phyloP scores from a whole-genome alignment of 2,329 filamentous ascomycete genomes.

The Coniochaeta pulveracea region DNA sequence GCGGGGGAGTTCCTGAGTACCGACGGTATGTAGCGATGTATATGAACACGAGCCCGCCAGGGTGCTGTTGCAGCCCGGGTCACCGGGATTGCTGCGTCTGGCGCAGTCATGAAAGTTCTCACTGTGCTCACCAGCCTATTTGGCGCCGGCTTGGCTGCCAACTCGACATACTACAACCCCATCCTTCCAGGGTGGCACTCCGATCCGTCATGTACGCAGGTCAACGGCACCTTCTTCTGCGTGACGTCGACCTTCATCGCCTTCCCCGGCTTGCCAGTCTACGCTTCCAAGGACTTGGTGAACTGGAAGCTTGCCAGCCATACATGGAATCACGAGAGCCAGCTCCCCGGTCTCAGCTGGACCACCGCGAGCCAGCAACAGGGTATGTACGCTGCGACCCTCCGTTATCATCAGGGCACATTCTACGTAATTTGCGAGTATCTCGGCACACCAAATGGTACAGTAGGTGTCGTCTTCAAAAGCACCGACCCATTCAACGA shows the following conservation, averaged over 20 bases:
- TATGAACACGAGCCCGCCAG: no score
- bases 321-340: constrained; percentile 25
- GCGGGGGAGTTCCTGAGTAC: no score
- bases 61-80: no score
- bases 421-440: constrained; percentile 22
- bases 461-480: constrained; percentile 23
- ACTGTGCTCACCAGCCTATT: background rate
- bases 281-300: constrained; percentile 37
- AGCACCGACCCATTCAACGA: constrained; percentile 26
- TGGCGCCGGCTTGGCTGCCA: constrained; percentile 4
- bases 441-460: constrained; percentile 9
- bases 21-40: no score
- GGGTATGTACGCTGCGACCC: constrained; percentile 21
- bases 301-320: constrained; percentile 34
- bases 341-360: constrained; percentile 24
- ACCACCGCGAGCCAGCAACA: constrained; percentile 18
- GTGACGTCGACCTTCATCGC: constrained; percentile 38
- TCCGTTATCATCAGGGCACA: constrained; percentile 17
- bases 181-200: constrained; percentile 38
- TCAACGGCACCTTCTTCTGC: constrained; percentile 37
- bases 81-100: no score
- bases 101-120: no score
- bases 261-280: constrained; percentile 40
- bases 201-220: constrained; percentile 32
- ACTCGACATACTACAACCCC: constrained; percentile 25